Evolutionary conservation across 192 early-diverging fungal genomes (phyloP).

Genomic region (Coemansia sp.): DNA sequence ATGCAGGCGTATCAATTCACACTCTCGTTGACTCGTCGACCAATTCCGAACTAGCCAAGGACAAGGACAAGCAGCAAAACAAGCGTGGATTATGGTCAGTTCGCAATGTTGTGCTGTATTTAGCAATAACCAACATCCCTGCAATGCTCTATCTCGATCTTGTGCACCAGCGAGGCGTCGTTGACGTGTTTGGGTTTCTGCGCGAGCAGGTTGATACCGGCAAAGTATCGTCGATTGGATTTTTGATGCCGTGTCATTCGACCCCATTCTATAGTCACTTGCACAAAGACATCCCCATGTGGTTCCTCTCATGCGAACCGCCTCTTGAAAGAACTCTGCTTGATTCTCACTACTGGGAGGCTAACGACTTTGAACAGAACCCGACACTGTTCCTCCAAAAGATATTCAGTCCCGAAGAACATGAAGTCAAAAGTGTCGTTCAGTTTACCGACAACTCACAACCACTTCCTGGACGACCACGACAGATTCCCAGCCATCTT

Average conservation of each 20-base stretch:
- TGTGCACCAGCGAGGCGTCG: conserved; percentile 90
- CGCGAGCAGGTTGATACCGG: conserved; percentile 40
- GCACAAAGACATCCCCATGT: conserved; percentile 67
- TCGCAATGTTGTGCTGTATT: conserved; percentile 15
- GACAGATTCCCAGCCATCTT: conserved; percentile 67
- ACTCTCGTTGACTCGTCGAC: conserved; percentile 27
- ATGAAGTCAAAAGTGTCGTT: background rate
- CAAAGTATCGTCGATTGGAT: conserved; percentile 53
- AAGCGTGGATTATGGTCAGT: conserved; percentile 2
- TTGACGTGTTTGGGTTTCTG: conserved; percentile 81
- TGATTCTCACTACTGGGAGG: conserved; percentile 66
- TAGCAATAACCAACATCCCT: conserved; percentile 64
- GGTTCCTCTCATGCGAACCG: conserved; percentile 91
- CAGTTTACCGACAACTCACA: background rate
- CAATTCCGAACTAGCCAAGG: background rate
- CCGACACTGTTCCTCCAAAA: conserved; percentile 59
- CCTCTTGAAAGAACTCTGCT: conserved; percentile 53
- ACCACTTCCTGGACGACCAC: conserved; percentile 9
- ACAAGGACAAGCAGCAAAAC: background rate
- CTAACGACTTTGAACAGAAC: conserved; percentile 74
- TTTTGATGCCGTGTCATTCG: conserved; percentile 97
- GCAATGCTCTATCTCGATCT: conserved; percentile 68
- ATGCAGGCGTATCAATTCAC: conserved; percentile 50
- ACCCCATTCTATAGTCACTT: conserved; percentile 90
- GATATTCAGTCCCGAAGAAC: conserved; percentile 22